Base-by-base conservation (phyloP, 257 asterid genomes). In the Echites panduratus region DNA sequence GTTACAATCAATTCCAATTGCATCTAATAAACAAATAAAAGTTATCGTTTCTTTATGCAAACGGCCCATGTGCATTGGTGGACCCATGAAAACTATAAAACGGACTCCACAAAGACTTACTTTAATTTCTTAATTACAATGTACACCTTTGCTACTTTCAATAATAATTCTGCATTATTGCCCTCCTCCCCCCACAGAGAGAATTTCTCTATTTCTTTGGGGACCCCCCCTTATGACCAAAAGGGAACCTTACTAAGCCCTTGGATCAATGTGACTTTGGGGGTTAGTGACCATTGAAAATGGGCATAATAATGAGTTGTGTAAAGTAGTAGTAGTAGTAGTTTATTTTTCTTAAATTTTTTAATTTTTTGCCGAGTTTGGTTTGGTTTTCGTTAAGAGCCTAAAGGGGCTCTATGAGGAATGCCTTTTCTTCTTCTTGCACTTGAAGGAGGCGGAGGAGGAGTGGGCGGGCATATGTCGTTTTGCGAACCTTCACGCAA, bases 341-440 rank as follows among this genome's bases (percentile, higher is more conserved):
- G n/a, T n/a, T n/a, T n/a, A n/a, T n/a, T n/a, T n/a, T n/a, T n/a
- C n/a, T n/a, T n/a, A n/a, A n/a, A n/a, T 40, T 61, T 20, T 29
- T 56, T 77, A 44, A 22, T n/a, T 45, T 40, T 9, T 20, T 48
- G 12, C n/a, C n/a, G n/a, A n/a, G n/a, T n/a, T n/a, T n/a, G n/a
- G n/a, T n/a, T n/a, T n/a, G n/a, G n/a, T n/a, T 45, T 45, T 45
- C 9, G 74, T 85, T 81, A 88, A 74, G 96, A 88, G 64, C 89
- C 84, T 81, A 94, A 87, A 50, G 99, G 99, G 35, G 99, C 98
- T 82, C 99, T 86, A 75, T 82, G 98, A 64, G 99, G 99, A 75
- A 92, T 86, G 72, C 99, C 99, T 72, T 94, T 94, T 84, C 99
- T 90, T 86, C 99, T 89, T 80, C 98, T 91, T 84, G 90, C 80